Percentiles rank a stretch among this genome's conserved stretches.
phyloP scores from a whole-genome alignment of 306 rosid genomes.

The Vachellia pachyceras region DNA sequence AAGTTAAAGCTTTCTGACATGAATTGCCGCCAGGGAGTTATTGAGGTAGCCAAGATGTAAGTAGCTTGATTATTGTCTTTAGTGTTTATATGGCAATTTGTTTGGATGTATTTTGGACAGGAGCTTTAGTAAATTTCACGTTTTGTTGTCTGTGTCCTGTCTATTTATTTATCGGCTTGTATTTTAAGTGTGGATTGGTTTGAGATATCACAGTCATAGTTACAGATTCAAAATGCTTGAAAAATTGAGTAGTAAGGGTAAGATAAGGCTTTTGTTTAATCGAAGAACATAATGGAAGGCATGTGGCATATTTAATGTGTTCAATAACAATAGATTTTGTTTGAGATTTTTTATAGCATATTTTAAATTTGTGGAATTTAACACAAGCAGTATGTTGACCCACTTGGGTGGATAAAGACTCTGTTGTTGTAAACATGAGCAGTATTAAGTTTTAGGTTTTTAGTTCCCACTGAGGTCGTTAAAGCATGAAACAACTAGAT shows the following conservation, averaged over 20 bases:
- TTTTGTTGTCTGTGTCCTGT: not conserved
- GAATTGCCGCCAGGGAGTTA: slow-evolving; percentile 94
- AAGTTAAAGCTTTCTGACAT: slow-evolving; percentile 89
- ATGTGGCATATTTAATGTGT: not conserved
- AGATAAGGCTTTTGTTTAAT: not conserved
- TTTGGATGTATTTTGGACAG: not conserved
- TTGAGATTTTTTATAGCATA: slow-evolving; percentile 6
- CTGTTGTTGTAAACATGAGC: not conserved
- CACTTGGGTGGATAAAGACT: not conserved
- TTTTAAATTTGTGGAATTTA: not conserved
- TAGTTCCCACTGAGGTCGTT: not conserved
- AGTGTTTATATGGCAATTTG: slow-evolving; percentile 22
- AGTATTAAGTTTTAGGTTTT: slow-evolving; percentile 2
- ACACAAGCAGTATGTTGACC: not conserved
- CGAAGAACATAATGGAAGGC: not conserved
- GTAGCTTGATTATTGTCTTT: slow-evolving; percentile 39
- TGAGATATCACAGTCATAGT: not conserved
- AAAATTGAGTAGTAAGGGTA: not conserved
- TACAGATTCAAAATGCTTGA: slow-evolving; percentile 16
- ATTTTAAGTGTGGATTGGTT: not conserved
- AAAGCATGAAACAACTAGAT: slow-evolving; percentile 18
- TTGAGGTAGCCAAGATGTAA: slow-evolving; percentile 98
- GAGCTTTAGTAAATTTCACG: not conserved
- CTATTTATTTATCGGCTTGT: not conserved
- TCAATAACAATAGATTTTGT: not conserved